Base-by-base conservation (phyloP, 1,139 yeast genomes). In the Suhomyces yuchorum region DNA sequence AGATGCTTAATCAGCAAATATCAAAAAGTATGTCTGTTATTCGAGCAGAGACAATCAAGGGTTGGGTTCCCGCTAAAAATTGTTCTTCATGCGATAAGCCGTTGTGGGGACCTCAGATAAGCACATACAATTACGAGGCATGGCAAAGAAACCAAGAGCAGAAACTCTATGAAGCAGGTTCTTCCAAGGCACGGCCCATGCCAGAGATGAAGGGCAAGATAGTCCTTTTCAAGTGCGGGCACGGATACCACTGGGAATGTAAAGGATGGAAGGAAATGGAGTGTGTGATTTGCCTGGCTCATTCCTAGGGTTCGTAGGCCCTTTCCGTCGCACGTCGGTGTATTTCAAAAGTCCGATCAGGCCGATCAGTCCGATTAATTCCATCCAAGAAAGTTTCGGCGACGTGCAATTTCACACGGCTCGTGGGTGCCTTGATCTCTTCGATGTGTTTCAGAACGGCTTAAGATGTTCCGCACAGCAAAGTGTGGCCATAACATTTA, bases 71-170 rank as follows among this genome's bases (percentile, higher is more conserved):
- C 3, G 66, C 65, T 24, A 74, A 78, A 43, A 76, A 71, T 42
- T 89, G 96, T 64, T 84, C 86, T 44, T 80, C 85, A 0, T 89
- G 96, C 62, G 88, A 87, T 2, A 81, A 80, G 53, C 67, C 68
- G 28, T 66, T 88, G 35, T 81, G 87, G 78, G 96, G 96, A 0
- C 60, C 78, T 0, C 80, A 79, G 0, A 67, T 83, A 2, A 68
- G 73, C 34, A 70, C 74, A 2, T 67, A 65, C 9, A 65, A 75
- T 40, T 77, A 60, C 41, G 50, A 57, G 19, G 77, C 77, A 3
- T 83, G 87, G 87, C 84, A 80, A 58, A 68, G 65, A 35, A 51
- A 67, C 3, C 65, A 63, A 43, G 52, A 52, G 42, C 46, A 53
- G 23, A 48, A 51, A 42, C 35, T 59, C 8, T 43, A 47, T 20